Percentiles rank a stretch among this genome's conserved stretches.
Evolutionary conservation across 805 yeast genomes (phyloP).

Genomic region (Schwanniomyces vanrijiae): DNA sequence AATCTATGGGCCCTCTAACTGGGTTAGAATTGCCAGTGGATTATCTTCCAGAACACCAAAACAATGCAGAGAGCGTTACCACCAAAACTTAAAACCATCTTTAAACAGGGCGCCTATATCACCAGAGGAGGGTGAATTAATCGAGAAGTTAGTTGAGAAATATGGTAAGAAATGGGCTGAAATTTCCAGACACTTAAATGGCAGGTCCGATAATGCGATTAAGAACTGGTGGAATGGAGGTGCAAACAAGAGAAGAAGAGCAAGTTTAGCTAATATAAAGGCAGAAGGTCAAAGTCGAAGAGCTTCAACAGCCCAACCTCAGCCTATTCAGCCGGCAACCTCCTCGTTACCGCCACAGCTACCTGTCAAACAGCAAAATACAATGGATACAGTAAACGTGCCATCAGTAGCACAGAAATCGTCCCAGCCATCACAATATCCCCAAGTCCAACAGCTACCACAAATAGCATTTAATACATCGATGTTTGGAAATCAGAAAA

Average conservation of each 20-base stretch:
- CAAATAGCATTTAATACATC: conserved; percentile 42
- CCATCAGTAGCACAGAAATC: neutral
- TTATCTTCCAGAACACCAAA: conserved; percentile 82
- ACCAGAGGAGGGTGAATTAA: conserved; percentile 77
- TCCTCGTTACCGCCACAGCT: conserved; percentile 2
- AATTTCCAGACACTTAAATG: conserved; percentile 82
- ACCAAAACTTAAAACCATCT: conserved; percentile 85
- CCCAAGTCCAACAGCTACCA: conserved; percentile 19
- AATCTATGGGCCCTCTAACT: conserved; percentile 75
- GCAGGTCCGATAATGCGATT: conserved; percentile 87
- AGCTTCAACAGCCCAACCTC: neutral
- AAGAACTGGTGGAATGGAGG: conserved; percentile 98
- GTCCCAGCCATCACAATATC: conserved; percentile 7
- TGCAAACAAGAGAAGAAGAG: conserved; percentile 75
- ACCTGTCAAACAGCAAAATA: neutral
- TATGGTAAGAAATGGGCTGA: conserved; percentile 95
- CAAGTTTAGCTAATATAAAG: conserved; percentile 14
- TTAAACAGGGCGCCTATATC: conserved; percentile 81
- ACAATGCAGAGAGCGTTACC: conserved; percentile 89
- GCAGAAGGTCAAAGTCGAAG: neutral
- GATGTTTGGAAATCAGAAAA: conserved; percentile 27
- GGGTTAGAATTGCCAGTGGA: conserved; percentile 82
- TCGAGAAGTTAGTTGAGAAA: conserved; percentile 73
- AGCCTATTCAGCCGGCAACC: neutral
- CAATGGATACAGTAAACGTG: neutral